Percentiles rank a stretch among this genome's conserved stretches.
phyloP scores from a whole-genome alignment of 352 stramenopile genomes.

The Aphanomyces astaci region DNA sequence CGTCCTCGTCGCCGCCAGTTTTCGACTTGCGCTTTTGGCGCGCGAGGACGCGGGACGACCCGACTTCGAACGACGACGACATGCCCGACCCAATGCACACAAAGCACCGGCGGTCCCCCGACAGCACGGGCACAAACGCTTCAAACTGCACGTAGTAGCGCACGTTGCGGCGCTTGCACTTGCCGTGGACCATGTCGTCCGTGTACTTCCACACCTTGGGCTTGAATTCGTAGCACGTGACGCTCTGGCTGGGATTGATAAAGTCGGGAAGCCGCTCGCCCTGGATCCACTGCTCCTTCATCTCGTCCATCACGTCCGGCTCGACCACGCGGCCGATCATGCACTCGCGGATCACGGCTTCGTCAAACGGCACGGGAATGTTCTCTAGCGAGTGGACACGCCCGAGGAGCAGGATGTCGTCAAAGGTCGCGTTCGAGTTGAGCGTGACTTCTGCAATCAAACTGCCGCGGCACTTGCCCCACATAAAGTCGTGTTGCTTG shows the following conservation, averaged over 20 bases:
- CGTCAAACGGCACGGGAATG: conserved; percentile 73
- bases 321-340: conserved; percentile 75
- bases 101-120: conserved; percentile 69
- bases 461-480: conserved; percentile 80
- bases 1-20: conserved; percentile 24
- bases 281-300: conserved; percentile 83
- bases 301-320: conserved; percentile 63
- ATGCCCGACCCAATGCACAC: conserved; percentile 80
- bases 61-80: conserved; percentile 80
- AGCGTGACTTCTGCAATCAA: conserved; percentile 76
- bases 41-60: conserved; percentile 70
- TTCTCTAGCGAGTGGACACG: conserved; percentile 81
- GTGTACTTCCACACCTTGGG: conserved; percentile 86
- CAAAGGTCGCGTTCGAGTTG: conserved; percentile 72
- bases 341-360: conserved; percentile 74
- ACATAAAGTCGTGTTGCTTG: conserved; percentile 87
- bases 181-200: conserved; percentile 82
- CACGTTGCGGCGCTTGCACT: conserved; percentile 82
- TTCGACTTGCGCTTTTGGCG: conserved; percentile 79
- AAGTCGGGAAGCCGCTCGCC: conserved; percentile 77
- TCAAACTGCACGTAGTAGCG: conserved; percentile 87
- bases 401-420: conserved; percentile 70
- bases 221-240: conserved; percentile 81
- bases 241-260: conserved; percentile 62
- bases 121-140: conserved; percentile 68